Evolutionary conservation across 371 early-diverging fungal genomes (phyloP).

Genomic region (Sporodiniella umbellata): DNA sequence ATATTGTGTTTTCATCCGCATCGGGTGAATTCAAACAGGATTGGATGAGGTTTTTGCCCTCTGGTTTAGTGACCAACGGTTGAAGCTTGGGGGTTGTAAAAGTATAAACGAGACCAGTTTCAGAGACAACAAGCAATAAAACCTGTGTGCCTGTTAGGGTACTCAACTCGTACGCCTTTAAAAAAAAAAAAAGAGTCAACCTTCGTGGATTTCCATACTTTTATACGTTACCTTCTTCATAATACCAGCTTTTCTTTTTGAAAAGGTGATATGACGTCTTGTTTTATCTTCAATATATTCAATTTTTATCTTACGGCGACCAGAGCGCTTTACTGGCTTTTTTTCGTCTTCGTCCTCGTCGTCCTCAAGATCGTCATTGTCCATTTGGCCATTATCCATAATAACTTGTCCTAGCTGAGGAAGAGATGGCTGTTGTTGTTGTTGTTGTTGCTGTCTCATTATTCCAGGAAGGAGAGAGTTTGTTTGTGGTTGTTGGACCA

Average conservation of each 20-base stretch:
- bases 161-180: slow-evolving; percentile 93
- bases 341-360: slow-evolving; percentile 33
- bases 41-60: slow-evolving; percentile 91
- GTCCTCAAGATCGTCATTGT: slow-evolving; percentile 9
- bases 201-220: not conserved
- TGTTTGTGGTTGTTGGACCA: slow-evolving; percentile 12
- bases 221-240: slow-evolving; percentile 83
- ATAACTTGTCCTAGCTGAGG: slow-evolving; percentile 7
- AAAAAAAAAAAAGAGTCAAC: not conserved
- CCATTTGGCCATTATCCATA: slow-evolving; percentile 16
- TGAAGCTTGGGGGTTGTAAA: slow-evolving; percentile 96
- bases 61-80: slow-evolving; percentile 88
- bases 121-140: slow-evolving; percentile 90
- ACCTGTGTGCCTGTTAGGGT: slow-evolving; percentile 96
- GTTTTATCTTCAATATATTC: slow-evolving; percentile 92
- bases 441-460: slow-evolving; percentile 10
- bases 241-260: slow-evolving; percentile 95
- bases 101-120: slow-evolving; percentile 96
- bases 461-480: not conserved
- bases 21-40: slow-evolving; percentile 87
- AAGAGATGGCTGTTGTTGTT: slow-evolving; percentile 6
- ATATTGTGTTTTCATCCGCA: slow-evolving; percentile 83
- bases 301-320: slow-evolving; percentile 90
- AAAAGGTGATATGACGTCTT: slow-evolving; percentile 92
- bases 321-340: slow-evolving; percentile 58